Evolutionary conservation across 495 filamentous ascomycete genomes (phyloP).

Genomic region (Xylaria flabelliformis): DNA sequence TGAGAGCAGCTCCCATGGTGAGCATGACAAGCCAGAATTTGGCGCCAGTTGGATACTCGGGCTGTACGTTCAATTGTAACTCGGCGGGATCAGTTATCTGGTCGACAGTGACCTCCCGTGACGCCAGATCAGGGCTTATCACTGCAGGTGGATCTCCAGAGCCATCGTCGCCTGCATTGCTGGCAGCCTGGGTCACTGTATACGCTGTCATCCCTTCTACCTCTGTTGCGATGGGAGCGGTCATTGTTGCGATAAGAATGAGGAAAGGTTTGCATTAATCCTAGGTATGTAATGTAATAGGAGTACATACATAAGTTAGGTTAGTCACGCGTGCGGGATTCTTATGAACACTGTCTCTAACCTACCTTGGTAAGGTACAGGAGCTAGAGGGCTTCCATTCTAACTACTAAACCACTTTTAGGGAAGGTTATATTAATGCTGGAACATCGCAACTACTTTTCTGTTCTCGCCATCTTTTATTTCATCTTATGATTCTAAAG

Average conservation of each 20-base stretch:
- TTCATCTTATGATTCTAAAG: too few species aligned
- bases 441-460: too few species aligned
- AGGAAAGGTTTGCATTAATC: not conserved
- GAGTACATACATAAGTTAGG: too few species aligned
- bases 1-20: not conserved
- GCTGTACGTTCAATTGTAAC: not conserved
- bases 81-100: not conserved
- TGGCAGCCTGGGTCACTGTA: not conserved
- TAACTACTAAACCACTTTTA: too few species aligned
- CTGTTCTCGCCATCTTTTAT: too few species aligned
- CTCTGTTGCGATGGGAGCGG: not conserved
- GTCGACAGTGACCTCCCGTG: not conserved
- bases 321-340: too few species aligned
- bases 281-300: too few species aligned
- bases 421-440: too few species aligned
- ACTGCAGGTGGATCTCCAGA: not conserved
- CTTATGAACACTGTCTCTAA: too few species aligned
- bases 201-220: not conserved
- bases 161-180: not conserved
- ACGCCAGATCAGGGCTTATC: not conserved
- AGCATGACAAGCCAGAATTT: conserved; percentile 18
- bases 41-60: conserved; percentile 7
- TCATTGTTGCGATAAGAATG: not conserved
- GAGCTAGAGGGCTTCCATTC: too few species aligned
- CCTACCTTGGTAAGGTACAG: too few species aligned